Evolutionary conservation across 345 rosid genomes (phyloP), one percentile per base, ranked within the genome.

Genomic region (Noccaea caerulescens): DNA sequence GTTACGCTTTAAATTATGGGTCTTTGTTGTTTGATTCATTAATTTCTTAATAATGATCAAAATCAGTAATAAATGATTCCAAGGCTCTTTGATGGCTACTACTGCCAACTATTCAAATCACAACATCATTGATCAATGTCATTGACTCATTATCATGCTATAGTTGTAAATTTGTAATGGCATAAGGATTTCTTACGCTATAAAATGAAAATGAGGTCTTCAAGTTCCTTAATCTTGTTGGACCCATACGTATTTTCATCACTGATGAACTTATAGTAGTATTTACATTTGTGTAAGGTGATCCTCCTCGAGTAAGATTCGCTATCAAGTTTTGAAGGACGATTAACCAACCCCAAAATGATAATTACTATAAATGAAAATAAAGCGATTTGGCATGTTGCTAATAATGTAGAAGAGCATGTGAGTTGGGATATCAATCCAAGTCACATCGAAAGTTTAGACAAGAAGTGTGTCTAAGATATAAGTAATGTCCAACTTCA

Each of bases 351-450:
- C 30, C 30, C 30, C 30, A 8, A 61, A 18, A 14, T 25, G 20
- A 59, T n/a, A 59, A 39, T 7, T 10, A 6, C 8, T 1, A 36
- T 36, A 1, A 36, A 36, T 8, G 33, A 42, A 36, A 53, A 51
- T 1, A 34, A 10, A 66, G 23, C 3, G 60, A 61, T 54, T 68
- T 68, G 78, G 73, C 63, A 32, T 52, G 51, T 75, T 68, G 69
- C 73, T 75, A 75, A 68, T 75, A 75, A 75, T 75, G 61, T 47
- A 47, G 44, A 49, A 47, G 49, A 63, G 71, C 80, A 76, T 76
- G 80, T 70, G 80, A 70, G 25, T 5, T n/a, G n/a, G n/a, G n/a
- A n/a, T n/a, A n/a, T n/a, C n/a, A n/a, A n/a, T n/a, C n/a, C n/a
- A n/a, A n/a, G n/a, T n/a, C n/a, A n/a, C n/a, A n/a, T n/a, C n/a